These are phyloP conservation scores for Passiflora organensis DNA, from an alignment of 345 rosid species.

Conservation along the genomic window DNA sequence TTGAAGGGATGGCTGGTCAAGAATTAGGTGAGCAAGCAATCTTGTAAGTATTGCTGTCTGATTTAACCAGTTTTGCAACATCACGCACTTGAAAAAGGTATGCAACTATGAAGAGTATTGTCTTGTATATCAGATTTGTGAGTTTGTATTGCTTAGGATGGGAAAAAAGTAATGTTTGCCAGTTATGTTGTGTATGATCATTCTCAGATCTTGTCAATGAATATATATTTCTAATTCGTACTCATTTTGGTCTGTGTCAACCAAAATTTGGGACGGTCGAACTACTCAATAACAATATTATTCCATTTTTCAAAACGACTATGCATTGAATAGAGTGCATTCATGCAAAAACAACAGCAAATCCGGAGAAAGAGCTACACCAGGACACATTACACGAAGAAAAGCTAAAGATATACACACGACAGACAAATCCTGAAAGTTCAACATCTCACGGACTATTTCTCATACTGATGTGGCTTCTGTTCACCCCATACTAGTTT, in stretches of 20 bases:
- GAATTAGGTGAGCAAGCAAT: conserved; percentile 88
- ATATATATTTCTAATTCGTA: too few species aligned
- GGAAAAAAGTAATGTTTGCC: too few species aligned
- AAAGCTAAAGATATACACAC: background rate
- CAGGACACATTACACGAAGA: background rate
- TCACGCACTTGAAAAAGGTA: conserved; percentile 5
- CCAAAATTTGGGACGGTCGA: too few species aligned
- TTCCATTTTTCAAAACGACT: too few species aligned
- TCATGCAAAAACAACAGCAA: background rate
- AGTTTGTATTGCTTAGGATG: too few species aligned
- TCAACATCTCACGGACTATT: too few species aligned
- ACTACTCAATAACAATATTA: too few species aligned
- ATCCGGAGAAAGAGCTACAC: background rate
- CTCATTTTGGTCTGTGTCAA: too few species aligned
- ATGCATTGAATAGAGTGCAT: too few species aligned
- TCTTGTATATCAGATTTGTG: background rate
- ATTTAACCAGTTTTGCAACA: conserved; percentile 16
- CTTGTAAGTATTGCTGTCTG: conserved; percentile 33
- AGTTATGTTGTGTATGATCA: too few species aligned
- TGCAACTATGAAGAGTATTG: background rate
- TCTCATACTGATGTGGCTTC: too few species aligned
- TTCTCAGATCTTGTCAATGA: too few species aligned
- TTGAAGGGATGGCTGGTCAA: conserved; percentile 92
- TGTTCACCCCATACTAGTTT: background rate
- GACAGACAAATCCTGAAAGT: background rate